These are phyloP conservation scores for Candida sojae DNA, from an alignment of 1,139 yeast species.

Conservation along the genomic window DNA sequence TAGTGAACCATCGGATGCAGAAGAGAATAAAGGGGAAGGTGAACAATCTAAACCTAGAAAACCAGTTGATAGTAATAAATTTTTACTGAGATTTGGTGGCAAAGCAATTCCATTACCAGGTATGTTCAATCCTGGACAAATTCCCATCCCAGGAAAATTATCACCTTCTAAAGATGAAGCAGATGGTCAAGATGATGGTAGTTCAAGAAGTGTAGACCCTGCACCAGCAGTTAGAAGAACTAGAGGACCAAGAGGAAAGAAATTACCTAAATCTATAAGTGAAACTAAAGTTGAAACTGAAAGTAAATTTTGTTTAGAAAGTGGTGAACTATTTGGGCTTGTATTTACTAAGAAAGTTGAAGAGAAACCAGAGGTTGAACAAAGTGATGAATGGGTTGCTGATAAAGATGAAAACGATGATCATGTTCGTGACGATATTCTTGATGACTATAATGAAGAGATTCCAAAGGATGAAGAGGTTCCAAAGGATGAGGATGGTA, in stretches of 20 bases:
- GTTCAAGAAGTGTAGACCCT: conserved; percentile 16
- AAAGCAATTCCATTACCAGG: conserved; percentile 63
- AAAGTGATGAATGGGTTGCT: background rate
- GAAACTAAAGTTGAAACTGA: conserved; percentile 39
- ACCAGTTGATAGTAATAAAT: background rate
- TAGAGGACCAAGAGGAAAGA: conserved; percentile 77
- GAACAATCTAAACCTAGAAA: conserved; percentile 1
- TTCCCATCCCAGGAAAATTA: conserved; percentile 9
- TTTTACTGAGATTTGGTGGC: conserved; percentile 45
- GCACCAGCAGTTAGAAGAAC: conserved; percentile 43
- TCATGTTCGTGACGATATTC: background rate
- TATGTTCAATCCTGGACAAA: conserved; percentile 43
- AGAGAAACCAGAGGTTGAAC: background rate
- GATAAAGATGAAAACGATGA: background rate
- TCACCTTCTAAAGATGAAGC: conserved; percentile 4
- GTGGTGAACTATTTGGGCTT: conserved; percentile 41
- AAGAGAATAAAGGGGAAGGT: background rate
- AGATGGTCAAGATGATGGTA: conserved; percentile 5
- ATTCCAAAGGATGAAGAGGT: no score
- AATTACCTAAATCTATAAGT: conserved; percentile 65
- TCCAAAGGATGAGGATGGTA: no score
- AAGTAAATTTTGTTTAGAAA: conserved; percentile 31
- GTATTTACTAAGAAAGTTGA: conserved; percentile 11
- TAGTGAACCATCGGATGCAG: background rate
- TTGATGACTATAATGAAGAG: no score